A percentile compares a stretch with the other conserved stretches of the same genome.
phyloP scores from a whole-genome alignment of 1,284 basidiomycete species.

The Ustilago xerochloae region DNA sequence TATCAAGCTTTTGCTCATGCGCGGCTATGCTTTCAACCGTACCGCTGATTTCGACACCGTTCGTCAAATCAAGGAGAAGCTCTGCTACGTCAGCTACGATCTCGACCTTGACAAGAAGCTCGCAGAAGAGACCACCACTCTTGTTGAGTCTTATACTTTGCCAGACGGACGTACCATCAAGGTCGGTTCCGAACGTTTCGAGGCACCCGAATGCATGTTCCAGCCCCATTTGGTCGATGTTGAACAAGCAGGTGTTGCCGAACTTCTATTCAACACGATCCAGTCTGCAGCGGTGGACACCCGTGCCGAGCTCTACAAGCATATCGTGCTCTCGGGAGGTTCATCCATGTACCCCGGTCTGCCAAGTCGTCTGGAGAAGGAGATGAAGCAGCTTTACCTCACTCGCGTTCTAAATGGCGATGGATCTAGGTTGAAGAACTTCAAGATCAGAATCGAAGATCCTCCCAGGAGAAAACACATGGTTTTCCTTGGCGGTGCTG shows the following conservation, averaged over 20 bases:
- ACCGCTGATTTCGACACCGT: conserved; percentile 99
- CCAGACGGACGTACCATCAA: conserved; percentile 97
- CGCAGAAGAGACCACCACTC: conserved; percentile 93
- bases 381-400: conserved; percentile 98
- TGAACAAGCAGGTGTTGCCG: conserved; percentile 96
- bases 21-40: conserved; percentile 98
- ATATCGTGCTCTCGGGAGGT: conserved; percentile 96
- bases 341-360: conserved; percentile 96
- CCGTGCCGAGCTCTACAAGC: conserved; percentile 93
- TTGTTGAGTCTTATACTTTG: conserved; percentile 97
- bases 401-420: conserved; percentile 88
- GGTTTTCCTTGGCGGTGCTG: conserved; percentile 94
- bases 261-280: conserved; percentile 96
- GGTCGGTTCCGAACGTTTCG: conserved; percentile 98
- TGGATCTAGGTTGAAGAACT: conserved; percentile 92
- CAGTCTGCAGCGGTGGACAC: conserved; percentile 91
- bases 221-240: conserved; percentile 97
- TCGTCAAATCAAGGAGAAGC: conserved; percentile 96
- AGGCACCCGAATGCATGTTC: conserved; percentile 99
- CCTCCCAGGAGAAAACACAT: conserved; percentile 97
- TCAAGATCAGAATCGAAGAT: conserved; percentile 98
- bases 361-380: conserved; percentile 95
- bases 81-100: conserved; percentile 96
- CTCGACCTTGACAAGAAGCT: conserved; percentile 92
- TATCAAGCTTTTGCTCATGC: conserved; percentile 97